Evolutionary conservation across 306 rosid species (phyloP), one percentile per base, ranked within the genome.

Genomic region (cucumber (Cucumis sativus)): DNA sequence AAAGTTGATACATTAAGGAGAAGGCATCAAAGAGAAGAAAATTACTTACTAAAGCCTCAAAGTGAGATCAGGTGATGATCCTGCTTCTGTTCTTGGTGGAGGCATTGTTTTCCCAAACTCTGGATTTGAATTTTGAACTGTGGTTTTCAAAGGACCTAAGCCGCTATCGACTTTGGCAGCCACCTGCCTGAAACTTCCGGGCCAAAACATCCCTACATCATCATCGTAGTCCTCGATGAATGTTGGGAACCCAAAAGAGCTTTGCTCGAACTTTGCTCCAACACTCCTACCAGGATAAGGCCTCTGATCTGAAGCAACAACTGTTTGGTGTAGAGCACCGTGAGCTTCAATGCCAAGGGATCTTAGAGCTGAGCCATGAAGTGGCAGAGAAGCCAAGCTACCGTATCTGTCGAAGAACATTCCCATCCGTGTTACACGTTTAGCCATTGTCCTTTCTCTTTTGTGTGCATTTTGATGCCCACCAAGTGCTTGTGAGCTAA

Each of bases 391-490:
- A 23, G 98, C 96, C 79, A 93, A 74, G 87, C 96, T 91, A 8
- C 91, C 76, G 63, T 85, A 93, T 83, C 89, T 80, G 10, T 87
- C 85, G 4, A 89, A 77, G 76, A 89, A 87, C 84, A 89, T 87
- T 35, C 93, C 97, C 89, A 93, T 85, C 68, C 93, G 81, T 88
- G 89, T 80, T 1, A 91, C 97, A 0, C 96, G 96, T 54, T 93
- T 93, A 0, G 98, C 97, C 93, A 93, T 89, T 47, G 97, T 89
- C 64, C 98, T 84, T 84, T 93, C 98, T 84, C 98, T 83, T 77
- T 91, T 93, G 64, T 93, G 98, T 62, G 98, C 98, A 75, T 93
- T 93, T 77, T 93, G 98, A 64, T 93, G 98, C 45, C 98, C 98
- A 0, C 98, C 98, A 4, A 93, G 81, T 3, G 98, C 98, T 88